These are phyloP conservation scores for Cystobasidium ongulense DNA, from an alignment of 768 basidiomycete species.

Conservation along the genomic window DNA sequence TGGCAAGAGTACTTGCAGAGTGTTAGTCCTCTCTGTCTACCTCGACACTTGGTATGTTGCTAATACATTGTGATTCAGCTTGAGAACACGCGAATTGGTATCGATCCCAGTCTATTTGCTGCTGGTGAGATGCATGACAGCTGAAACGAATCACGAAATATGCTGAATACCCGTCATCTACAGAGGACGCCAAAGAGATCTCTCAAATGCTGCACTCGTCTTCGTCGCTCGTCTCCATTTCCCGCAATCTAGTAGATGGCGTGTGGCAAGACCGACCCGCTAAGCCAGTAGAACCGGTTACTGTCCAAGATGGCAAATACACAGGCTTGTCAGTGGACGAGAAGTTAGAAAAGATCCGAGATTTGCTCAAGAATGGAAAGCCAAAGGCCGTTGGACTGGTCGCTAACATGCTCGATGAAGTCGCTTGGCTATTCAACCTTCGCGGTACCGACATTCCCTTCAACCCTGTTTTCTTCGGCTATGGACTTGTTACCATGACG, in stretches of 20 bases:
- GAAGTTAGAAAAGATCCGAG: slow-evolving; percentile 63
- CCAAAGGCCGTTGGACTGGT: slow-evolving; percentile 55
- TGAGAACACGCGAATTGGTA: slow-evolving; percentile 60
- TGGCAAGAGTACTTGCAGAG: slow-evolving; percentile 81
- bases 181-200: slow-evolving; percentile 62
- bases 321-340: slow-evolving; percentile 57
- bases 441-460: slow-evolving; percentile 85
- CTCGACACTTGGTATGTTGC: not conserved
- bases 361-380: slow-evolving; percentile 56
- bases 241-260: slow-evolving; percentile 64
- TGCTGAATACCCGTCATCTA: slow-evolving; percentile 28
- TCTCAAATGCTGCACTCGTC: slow-evolving; percentile 53
- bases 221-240: slow-evolving; percentile 61
- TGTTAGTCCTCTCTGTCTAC: slow-evolving; percentile 46
- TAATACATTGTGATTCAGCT: slow-evolving; percentile 55
- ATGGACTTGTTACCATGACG: slow-evolving; percentile 62
- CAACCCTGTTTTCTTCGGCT: slow-evolving; percentile 74
- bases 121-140: no score
- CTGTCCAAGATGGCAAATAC: slow-evolving; percentile 64
- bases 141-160: no score
- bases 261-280: slow-evolving; percentile 68
- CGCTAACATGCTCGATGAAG: slow-evolving; percentile 54
- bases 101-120: slow-evolving; percentile 69
- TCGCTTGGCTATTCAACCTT: slow-evolving; percentile 69
- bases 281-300: slow-evolving; percentile 60